Base-by-base conservation (phyloP, 1,139 yeast species). In the Geotrichum phurueaensis region DNA sequence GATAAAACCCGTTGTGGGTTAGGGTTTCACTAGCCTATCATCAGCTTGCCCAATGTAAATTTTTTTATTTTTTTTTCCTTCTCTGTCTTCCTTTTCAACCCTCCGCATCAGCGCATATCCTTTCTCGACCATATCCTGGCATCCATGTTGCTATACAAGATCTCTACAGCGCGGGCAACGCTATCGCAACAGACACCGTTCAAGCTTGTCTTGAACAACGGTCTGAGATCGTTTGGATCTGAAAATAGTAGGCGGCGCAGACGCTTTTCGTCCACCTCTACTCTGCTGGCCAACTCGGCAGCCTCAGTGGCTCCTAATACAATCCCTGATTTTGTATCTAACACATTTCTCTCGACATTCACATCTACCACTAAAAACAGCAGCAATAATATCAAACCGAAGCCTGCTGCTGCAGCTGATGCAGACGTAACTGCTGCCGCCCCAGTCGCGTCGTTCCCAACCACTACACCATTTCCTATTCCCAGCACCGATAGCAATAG, bases 391-490 rank as follows among this genome's bases (percentile, higher is more conserved):
- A n/a, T n/a, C 18, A 39, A 39, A 13, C 47, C n/a, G n/a, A 22
- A 39, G 20, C 22, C 7, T 15, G n/a, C n/a, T 33, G 39, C 9
- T 13, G 45, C n/a, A 15, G 45, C n/a, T 39, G 18, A 15, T 39
- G 2, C 22, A 39, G 18, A 39, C 9, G 31, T 31, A 20, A 15
- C 29, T 18, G 50, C 43, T 10, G 18, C 23, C 15, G n/a, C 50
- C 5, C 33, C 45, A 13, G 39, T 39, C n/a, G 50, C 51, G 23
- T 31, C 27, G 36, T 50, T 53, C 29, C 54, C 57, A 9, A 18
- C 57, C 18, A 36, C 13, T n/a, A 53, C 56, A 20, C 60, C 60
- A 43, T 58, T 58, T 22, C 61, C 58, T 13, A 59, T 56, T 25
- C 58, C 61, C n/a, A 29, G 25, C 31, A 18, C 53, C 33, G 47